phyloP scores from a whole-genome alignment of 2,329 filamentous ascomycete genomes.

The Fusarium papillatum region DNA sequence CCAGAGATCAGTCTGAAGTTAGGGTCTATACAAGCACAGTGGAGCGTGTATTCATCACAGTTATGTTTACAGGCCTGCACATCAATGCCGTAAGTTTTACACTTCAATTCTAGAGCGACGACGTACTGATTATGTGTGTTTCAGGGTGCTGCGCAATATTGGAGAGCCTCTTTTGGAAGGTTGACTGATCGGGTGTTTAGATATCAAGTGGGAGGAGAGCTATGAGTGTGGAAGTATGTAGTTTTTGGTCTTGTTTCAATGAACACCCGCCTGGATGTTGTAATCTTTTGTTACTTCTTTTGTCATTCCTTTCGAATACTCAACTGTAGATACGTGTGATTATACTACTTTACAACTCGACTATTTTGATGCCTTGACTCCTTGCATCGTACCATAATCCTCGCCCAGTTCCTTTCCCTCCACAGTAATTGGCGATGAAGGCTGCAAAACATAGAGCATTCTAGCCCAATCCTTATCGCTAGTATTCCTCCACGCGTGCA shows the following conservation, averaged over 20 bases:
- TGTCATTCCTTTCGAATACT: background rate
- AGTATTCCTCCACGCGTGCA: constrained; percentile 67
- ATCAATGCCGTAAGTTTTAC: constrained; percentile 21
- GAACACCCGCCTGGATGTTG: background rate
- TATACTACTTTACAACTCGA: background rate
- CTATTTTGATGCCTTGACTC: constrained; percentile 33
- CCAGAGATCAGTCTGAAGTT: constrained; percentile 11
- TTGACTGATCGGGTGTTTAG: constrained; percentile 28
- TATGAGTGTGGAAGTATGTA: background rate
- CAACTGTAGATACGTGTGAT: background rate
- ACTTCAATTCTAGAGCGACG: background rate
- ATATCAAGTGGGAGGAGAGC: constrained; percentile 30
- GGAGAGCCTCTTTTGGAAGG: constrained; percentile 28
- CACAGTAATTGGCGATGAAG: constrained; percentile 8
- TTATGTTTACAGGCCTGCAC: constrained; percentile 22
- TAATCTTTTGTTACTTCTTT: too few relatives aligned
- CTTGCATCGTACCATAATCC: constrained; percentile 50
- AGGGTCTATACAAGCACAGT: constrained; percentile 15
- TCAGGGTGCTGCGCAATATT: constrained; percentile 24
- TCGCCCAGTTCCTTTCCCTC: constrained; percentile 43
- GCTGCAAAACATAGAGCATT: constrained; percentile 56
- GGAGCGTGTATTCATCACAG: constrained; percentile 22
- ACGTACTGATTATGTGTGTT: background rate
- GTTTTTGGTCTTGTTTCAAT: background rate
- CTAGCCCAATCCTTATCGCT: constrained; percentile 60